These are phyloP conservation scores for Peziza echinospora DNA, from an alignment of 495 filamentous ascomycete genomes.

Conservation along the genomic window DNA sequence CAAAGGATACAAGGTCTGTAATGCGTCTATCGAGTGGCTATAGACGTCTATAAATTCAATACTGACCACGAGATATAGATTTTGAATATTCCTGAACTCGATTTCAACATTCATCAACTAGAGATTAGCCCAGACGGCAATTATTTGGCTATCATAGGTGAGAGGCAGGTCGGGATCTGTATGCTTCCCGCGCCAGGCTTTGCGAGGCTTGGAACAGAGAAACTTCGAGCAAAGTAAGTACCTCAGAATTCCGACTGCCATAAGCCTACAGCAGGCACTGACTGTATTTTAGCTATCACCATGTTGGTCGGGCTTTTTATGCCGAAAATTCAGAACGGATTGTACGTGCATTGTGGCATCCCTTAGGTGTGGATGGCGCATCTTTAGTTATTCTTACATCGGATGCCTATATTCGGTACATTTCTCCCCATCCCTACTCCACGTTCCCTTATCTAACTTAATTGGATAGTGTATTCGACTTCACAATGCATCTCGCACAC, in stretches of 20 bases:
- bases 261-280: not conserved
- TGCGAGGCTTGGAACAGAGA: not conserved
- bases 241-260: no score
- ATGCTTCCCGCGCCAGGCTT: slow-evolving; percentile 16
- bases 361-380: slow-evolving; percentile 16
- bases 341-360: slow-evolving; percentile 17
- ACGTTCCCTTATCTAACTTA: no score
- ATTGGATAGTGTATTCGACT: slow-evolving; percentile 17
- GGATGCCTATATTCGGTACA: slow-evolving; percentile 15
- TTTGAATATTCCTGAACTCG: slow-evolving; percentile 11
- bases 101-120: slow-evolving; percentile 17
- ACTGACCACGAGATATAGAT: slow-evolving; percentile 1
- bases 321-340: slow-evolving; percentile 5
- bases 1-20: slow-evolving; percentile 13
- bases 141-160: slow-evolving; percentile 16
- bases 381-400: slow-evolving; percentile 16
- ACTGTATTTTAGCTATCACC: slow-evolving; percentile 10
- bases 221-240: not conserved
- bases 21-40: no score
- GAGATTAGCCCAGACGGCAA: slow-evolving; percentile 18
- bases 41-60: no score
- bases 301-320: slow-evolving; percentile 10
- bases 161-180: slow-evolving; percentile 14
- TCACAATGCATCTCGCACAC: slow-evolving; percentile 10
- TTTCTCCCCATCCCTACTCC: not conserved